Conservation (phyloP, 345 rosid species). For the Euphorbia tirucalli region DNA sequence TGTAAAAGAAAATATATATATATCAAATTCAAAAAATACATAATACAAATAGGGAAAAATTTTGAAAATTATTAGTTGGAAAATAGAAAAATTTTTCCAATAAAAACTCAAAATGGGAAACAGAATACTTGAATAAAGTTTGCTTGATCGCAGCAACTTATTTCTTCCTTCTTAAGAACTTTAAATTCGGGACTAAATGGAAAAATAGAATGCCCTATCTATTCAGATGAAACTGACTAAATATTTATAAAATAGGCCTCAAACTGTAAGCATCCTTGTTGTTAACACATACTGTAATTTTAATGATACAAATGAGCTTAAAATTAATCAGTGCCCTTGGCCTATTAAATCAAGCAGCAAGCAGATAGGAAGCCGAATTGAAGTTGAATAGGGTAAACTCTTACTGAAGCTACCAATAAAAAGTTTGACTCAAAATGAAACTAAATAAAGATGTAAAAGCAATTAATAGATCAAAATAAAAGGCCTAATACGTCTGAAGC, state of each 20-base stretch:
- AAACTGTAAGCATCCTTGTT: too few species aligned
- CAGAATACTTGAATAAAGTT: background rate
- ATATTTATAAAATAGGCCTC: too few species aligned
- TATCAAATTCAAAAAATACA: background rate
- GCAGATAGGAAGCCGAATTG: background rate
- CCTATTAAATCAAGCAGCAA: background rate
- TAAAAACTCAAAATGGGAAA: background rate
- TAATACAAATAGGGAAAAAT: background rate
- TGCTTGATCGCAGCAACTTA: background rate
- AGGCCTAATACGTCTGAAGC: too few species aligned
- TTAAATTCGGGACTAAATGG: background rate
- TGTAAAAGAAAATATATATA: background rate
- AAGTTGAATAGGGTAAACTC: background rate
- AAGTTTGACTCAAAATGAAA: background rate
- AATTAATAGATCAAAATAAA: background rate
- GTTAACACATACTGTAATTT: too few species aligned
- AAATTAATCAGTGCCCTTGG: background rate
- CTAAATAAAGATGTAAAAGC: background rate
- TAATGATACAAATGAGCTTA: background rate
- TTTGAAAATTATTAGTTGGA: background rate
- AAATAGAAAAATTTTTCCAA: background rate
- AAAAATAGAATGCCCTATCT: too few species aligned
- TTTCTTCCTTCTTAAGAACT: background rate
- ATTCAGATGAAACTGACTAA: too few species aligned
- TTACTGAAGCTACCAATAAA: background rate